Evolutionary conservation across 345 rosid genomes (phyloP).

Genomic region (Hypericum androsaemum): DNA sequence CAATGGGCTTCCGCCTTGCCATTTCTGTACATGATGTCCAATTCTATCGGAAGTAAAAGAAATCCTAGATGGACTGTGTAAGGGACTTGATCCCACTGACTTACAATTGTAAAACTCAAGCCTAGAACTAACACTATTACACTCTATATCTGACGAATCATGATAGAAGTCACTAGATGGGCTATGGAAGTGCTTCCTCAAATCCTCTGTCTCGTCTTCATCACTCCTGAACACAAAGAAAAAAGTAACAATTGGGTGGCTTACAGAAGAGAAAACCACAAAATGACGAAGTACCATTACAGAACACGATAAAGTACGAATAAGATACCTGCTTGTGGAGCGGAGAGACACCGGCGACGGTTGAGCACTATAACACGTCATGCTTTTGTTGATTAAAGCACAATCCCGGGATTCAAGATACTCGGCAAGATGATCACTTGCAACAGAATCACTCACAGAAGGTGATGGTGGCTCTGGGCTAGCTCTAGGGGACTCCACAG

Average conservation of each 20-base stretch:
- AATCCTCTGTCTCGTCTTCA: slow-evolving; percentile 57
- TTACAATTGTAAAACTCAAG: slow-evolving; percentile 57
- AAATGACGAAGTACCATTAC: not conserved
- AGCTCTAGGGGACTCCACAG: slow-evolving; percentile 41
- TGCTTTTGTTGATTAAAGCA: slow-evolving; percentile 25
- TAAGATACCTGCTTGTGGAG: slow-evolving; percentile 55
- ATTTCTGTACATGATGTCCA: slow-evolving; percentile 64
- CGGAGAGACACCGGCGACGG: slow-evolving; percentile 31
- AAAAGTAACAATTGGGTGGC: not conserved
- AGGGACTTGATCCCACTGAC: slow-evolving; percentile 75
- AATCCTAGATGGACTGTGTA: slow-evolving; percentile 80
- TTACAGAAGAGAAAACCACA: not conserved
- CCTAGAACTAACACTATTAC: slow-evolving; percentile 74
- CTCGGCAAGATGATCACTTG: slow-evolving; percentile 29
- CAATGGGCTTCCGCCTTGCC: slow-evolving; percentile 51
- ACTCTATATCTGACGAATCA: slow-evolving; percentile 62
- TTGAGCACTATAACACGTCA: slow-evolving; percentile 35
- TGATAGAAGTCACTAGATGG: slow-evolving; percentile 58
- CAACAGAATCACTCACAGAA: slow-evolving; percentile 26
- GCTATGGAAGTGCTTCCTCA: slow-evolving; percentile 47
- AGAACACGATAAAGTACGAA: not conserved
- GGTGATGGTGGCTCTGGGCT: slow-evolving; percentile 65
- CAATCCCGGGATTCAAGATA: slow-evolving; percentile 49
- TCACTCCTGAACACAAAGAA: slow-evolving; percentile 39
- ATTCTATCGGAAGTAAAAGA: slow-evolving; percentile 64